Percentiles rank a stretch among this genome's conserved stretches.
phyloP scores from a whole-genome alignment of 202 grass and related monocot genomes.

The Carex sylvatica region DNA sequence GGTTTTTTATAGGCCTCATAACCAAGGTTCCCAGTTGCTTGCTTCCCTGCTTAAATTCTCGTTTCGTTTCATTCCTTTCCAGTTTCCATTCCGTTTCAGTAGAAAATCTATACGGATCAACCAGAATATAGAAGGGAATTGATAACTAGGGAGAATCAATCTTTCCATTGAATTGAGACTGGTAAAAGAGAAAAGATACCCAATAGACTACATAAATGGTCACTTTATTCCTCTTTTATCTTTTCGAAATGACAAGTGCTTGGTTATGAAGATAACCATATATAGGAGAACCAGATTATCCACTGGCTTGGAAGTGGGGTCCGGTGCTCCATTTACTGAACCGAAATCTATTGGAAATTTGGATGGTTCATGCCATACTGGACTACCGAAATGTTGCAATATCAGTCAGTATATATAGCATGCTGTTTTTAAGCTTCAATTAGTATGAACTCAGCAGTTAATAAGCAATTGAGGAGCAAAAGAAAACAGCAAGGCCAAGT shows the following conservation, averaged over 20 bases:
- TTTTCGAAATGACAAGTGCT: constrained; percentile 2
- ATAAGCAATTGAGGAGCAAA: neutral
- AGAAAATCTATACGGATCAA: no score
- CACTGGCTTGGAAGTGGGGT: neutral
- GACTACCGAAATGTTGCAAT: neutral
- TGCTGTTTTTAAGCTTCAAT: neutral
- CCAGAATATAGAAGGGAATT: neutral
- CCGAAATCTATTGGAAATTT: neutral
- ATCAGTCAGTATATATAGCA: no score
- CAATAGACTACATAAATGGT: neutral
- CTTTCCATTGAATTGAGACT: constrained; percentile 4
- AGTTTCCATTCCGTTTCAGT: no score
- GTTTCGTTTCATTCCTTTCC: no score
- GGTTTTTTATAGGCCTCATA: constrained; percentile 9
- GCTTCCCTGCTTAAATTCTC: neutral
- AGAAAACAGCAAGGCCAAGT: neutral
- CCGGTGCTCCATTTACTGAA: neutral
- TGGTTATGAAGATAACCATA: neutral
- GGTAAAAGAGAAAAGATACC: neutral
- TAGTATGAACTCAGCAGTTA: neutral
- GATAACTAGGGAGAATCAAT: neutral
- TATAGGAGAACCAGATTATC: neutral
- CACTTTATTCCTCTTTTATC: constrained; percentile 23
- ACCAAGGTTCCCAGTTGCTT: neutral
- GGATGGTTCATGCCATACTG: neutral